phyloP scores from a whole-genome alignment of 2,329 filamentous ascomycete species.

The Cladosporium sp. region DNA sequence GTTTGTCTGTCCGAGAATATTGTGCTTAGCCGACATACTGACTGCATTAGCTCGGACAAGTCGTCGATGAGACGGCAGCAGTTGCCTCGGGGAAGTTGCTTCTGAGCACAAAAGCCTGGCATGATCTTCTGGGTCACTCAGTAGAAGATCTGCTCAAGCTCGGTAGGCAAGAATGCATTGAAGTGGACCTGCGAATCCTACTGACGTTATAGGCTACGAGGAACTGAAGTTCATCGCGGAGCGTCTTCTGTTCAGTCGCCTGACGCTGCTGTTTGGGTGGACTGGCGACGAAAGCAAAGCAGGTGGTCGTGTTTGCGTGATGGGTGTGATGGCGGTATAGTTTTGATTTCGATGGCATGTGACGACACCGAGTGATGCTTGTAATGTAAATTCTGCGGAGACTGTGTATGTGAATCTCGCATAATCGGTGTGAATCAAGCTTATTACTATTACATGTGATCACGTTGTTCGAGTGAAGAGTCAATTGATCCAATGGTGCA shows the following conservation, averaged over 20 bases:
- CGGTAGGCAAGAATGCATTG: slow-evolving; percentile 6
- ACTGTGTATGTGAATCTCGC: too few relatives aligned
- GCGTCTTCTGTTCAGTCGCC: slow-evolving; percentile 47
- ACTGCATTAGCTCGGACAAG: slow-evolving; percentile 33
- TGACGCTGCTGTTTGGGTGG: slow-evolving; percentile 56
- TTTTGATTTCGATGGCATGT: neutral
- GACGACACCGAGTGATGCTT: neutral
- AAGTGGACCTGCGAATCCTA: neutral
- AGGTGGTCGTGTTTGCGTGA: slow-evolving; percentile 31
- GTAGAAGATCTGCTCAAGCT: slow-evolving; percentile 41
- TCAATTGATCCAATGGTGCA: neutral
- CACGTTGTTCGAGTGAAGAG: neutral
- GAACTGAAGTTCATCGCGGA: slow-evolving; percentile 49
- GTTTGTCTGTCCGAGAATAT: slow-evolving; percentile 20
- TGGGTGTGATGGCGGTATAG: slow-evolving; percentile 32
- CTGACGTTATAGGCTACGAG: slow-evolving; percentile 23
- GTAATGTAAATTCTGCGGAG: too few relatives aligned
- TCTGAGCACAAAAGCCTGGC: slow-evolving; percentile 53
- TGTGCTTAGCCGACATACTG: neutral
- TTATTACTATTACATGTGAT: too few relatives aligned
- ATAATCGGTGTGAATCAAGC: too few relatives aligned
- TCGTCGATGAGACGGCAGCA: slow-evolving; percentile 55
- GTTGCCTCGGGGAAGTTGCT: slow-evolving; percentile 50
- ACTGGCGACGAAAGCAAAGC: slow-evolving; percentile 31
- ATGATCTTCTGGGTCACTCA: slow-evolving; percentile 44